These are phyloP conservation scores for Rosa multiflora DNA, from an alignment of 306 rosid species.

Conservation along the genomic window DNA sequence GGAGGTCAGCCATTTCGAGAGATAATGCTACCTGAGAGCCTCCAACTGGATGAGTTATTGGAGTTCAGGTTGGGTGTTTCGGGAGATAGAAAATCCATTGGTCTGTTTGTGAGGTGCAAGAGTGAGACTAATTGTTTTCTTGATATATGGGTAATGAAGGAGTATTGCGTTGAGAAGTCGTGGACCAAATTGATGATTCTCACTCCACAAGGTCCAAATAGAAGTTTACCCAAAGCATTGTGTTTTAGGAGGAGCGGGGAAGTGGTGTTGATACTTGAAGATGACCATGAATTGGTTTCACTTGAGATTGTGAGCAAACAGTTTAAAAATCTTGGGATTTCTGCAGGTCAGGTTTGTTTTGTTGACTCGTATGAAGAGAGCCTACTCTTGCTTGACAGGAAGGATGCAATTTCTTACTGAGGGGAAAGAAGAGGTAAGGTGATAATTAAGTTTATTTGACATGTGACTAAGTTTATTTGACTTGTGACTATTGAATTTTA, in stretches of 20 bases:
- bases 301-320: not conserved
- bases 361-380: not conserved
- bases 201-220: not conserved
- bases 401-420: not conserved
- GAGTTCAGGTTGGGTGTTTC: not conserved
- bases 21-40: not conserved
- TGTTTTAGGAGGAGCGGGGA: not conserved
- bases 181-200: slow-evolving; percentile 1
- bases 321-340: not conserved
- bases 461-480: not conserved
- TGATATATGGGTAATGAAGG: slow-evolving; percentile 4
- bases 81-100: not conserved
- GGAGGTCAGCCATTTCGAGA: not conserved
- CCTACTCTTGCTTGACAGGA: slow-evolving; percentile 1
- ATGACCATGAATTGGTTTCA: not conserved
- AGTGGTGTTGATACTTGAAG: not conserved
- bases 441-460: not conserved
- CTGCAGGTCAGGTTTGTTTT: not conserved
- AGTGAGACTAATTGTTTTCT: not conserved
- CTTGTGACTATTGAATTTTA: not conserved
- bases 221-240: not conserved
- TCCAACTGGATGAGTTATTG: not conserved
- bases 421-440: not conserved
- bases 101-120: not conserved
- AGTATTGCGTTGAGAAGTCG: not conserved